Base-by-base conservation (phyloP, 2,329 filamentous ascomycete genomes). In the Phyllosticta capitalensis region DNA sequence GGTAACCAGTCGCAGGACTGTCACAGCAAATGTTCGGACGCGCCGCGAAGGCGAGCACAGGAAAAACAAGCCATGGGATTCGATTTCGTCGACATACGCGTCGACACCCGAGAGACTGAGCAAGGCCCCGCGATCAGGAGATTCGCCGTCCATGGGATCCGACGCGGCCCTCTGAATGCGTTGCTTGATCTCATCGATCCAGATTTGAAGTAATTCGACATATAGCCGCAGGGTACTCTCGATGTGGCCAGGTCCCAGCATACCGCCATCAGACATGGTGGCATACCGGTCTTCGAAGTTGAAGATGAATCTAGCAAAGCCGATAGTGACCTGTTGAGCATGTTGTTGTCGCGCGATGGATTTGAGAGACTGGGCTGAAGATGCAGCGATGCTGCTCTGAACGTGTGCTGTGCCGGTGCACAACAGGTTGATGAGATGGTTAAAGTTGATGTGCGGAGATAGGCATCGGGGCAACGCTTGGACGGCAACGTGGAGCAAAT, bases 321-420 rank as follows among this genome's bases (percentile, higher is more conserved):
- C 92, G 74, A 95, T 96, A 0, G 92, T 96, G 2, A 99, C 94
- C 71, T 94, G 89, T 66, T 99, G 91, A 0, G 94, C 92, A 73
- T 96, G 89, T 7, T 88, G 89, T 68, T 99, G 94, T 30, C 89
- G 83, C 10, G 95, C 94, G 67, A 99, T 99, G 0, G 92, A 92
- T 71, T 96, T 97, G 17, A 99, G 75, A 1, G 94, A 96, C 65
- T 92, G 88, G 2, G 91, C 89, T 1, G 95, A 97, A 0, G 94
- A 96, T 51, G 85, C 83, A 1, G 94, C 95, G 70, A 99, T 96
- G 61, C 94, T 92, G 38, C 83, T 83, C 69, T 97, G 91, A 19
- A 97, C 88, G 73, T 99, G 95, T 12, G 94, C 94, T 1, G 95
- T 99, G 10, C 92, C 94, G 1, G 94, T 99, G 69, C 95, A 99